Evolutionary conservation across 257 asterid species (phyloP).

Genomic region (Ocimum tenuiflorum): DNA sequence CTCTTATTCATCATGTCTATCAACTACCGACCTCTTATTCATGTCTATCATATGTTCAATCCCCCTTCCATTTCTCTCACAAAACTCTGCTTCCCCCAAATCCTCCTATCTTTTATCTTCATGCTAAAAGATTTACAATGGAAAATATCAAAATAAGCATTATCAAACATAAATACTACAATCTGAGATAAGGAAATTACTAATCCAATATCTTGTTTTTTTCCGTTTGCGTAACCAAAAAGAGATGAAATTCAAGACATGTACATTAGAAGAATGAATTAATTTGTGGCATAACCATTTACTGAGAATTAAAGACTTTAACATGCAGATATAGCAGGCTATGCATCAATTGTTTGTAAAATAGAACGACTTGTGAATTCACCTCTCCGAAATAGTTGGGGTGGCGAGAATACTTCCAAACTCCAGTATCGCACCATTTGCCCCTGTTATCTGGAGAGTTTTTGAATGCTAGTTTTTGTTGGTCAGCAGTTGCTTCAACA

Average conservation of each 20-base stretch:
- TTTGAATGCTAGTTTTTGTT: constrained; percentile 69
- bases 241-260: neutral
- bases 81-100: no score
- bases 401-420: constrained; percentile 95
- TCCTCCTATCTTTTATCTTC: no score
- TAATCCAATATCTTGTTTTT: neutral
- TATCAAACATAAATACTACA: neutral
- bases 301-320: neutral
- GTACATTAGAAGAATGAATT: neutral
- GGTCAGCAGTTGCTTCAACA: constrained; percentile 81
- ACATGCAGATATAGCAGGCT: neutral
- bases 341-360: neutral
- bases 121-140: no score
- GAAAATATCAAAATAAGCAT: no score
- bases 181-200: neutral
- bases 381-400: constrained; percentile 99
- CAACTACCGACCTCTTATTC: no score
- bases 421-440: constrained; percentile 73
- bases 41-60: no score
- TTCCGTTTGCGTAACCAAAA: neutral
- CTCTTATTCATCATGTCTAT: no score
- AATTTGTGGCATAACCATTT: neutral
- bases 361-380: neutral
- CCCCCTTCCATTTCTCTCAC: no score
- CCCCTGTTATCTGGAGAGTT: constrained; percentile 68